These are phyloP conservation scores for Penicillium flavigenum DNA, from an alignment of 495 filamentous ascomycete genomes.

Conservation along the genomic window DNA sequence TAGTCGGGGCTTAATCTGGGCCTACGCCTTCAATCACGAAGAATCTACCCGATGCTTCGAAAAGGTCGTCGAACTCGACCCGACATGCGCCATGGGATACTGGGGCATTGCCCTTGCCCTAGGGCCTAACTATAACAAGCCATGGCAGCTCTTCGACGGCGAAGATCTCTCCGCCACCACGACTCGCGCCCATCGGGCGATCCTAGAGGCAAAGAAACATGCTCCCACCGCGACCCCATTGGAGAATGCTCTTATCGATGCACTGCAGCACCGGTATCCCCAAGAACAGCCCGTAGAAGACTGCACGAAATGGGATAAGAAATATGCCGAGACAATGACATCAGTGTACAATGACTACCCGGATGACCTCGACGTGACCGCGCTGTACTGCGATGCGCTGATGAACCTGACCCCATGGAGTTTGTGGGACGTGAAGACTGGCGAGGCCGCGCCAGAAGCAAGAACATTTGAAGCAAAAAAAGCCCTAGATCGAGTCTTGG, in stretches of 20 bases:
- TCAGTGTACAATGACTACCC: conserved; percentile 52
- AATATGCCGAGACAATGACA: conserved; percentile 62
- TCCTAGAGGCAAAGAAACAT: conserved; percentile 40
- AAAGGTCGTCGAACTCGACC: conserved; percentile 53
- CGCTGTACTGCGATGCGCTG: conserved; percentile 62
- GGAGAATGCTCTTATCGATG: conserved; percentile 58
- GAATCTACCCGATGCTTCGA: conserved; percentile 61
- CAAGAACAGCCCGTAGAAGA: conserved; percentile 38
- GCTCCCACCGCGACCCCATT: conserved; percentile 32
- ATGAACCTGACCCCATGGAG: conserved; percentile 71
- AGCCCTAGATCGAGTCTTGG: conserved; percentile 54
- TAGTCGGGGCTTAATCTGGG: conserved; percentile 61
- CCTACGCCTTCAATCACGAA: conserved; percentile 65
- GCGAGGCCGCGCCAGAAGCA: conserved; percentile 52
- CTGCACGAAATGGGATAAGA: conserved; percentile 52
- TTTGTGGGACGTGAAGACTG: conserved; percentile 62
- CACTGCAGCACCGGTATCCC: conserved; percentile 57
- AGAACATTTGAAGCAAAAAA: conserved; percentile 57
- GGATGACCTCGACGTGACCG: conserved; percentile 58
- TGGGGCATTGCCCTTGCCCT: conserved; percentile 67
- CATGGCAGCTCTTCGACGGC: conserved; percentile 64
- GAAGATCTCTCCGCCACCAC: conserved; percentile 52
- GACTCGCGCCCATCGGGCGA: conserved; percentile 43
- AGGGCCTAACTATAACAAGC: conserved; percentile 75
- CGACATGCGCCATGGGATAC: conserved; percentile 58